Evolutionary conservation across 179 eudicot species (phyloP).

Genomic region (Pouteria campechiana): DNA sequence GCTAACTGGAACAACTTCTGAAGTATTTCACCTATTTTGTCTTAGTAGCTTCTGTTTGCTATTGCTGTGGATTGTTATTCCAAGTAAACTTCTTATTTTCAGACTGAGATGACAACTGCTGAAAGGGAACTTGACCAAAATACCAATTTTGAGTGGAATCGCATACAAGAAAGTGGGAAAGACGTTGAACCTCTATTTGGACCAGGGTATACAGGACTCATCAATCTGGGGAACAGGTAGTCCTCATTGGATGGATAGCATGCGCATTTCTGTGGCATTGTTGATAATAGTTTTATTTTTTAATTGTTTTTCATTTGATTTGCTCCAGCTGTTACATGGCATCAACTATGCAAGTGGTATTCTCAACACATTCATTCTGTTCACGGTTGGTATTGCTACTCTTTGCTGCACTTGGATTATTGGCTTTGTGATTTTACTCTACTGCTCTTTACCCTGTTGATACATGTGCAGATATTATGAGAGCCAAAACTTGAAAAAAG

Average conservation of each 20-base stretch:
- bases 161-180: constrained; percentile 91
- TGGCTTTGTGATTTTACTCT: too few species aligned
- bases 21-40: background rate
- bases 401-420: constrained; percentile 2
- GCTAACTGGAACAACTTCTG: too few species aligned
- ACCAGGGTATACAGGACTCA: constrained; percentile 94
- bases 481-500: constrained; percentile 47
- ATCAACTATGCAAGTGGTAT: constrained; percentile 94
- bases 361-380: constrained; percentile 59
- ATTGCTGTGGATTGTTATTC: too few species aligned
- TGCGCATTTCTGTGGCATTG: background rate
- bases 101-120: constrained; percentile 99
- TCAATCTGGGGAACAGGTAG: constrained; percentile 95
- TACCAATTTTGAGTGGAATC: constrained; percentile 92
- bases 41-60: background rate
- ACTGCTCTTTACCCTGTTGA: background rate
- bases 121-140: constrained; percentile 98
- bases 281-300: background rate
- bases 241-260: too few species aligned
- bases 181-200: constrained; percentile 80
- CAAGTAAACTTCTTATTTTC: background rate
- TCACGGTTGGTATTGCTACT: constrained; percentile 39
- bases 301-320: constrained; percentile 3
- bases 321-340: constrained; percentile 85
- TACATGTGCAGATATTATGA: constrained; percentile 40